Evolutionary conservation across 2,329 filamentous ascomycete species (phyloP).

Genomic region (Aspergillus niger): DNA sequence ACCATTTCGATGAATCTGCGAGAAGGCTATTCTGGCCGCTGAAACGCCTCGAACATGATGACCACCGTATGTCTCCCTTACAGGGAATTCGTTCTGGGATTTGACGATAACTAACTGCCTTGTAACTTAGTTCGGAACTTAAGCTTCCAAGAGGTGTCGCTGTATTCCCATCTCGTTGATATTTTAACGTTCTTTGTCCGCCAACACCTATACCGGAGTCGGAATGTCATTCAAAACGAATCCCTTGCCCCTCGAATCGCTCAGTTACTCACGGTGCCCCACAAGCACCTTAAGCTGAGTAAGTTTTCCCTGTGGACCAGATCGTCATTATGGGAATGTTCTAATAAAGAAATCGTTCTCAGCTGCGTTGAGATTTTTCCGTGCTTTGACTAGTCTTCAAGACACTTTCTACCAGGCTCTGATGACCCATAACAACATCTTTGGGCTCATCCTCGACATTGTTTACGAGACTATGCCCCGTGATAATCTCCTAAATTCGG

Average conservation of each 20-base stretch:
- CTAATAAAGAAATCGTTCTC: conserved; percentile 6
- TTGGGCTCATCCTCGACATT: conserved; percentile 82
- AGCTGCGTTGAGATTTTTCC: conserved; percentile 93
- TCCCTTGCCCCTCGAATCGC: conserved; percentile 76
- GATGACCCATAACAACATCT: conserved; percentile 75
- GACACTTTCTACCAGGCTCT: conserved; percentile 91
- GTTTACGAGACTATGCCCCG: conserved; percentile 82
- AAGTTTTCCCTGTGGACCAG: conserved; percentile 39
- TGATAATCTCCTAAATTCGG: conserved; percentile 91
- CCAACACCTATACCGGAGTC: conserved; percentile 82
- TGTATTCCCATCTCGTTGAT: conserved; percentile 89
- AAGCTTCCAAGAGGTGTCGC: conserved; percentile 78
- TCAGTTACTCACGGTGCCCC: conserved; percentile 76
- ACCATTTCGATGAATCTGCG: conserved; percentile 87
- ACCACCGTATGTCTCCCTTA: conserved; percentile 48
- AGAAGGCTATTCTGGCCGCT: conserved; percentile 84
- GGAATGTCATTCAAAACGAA: conserved; percentile 82
- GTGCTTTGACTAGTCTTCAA: conserved; percentile 78
- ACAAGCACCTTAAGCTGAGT: conserved; percentile 93
- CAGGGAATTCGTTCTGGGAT: background rate
- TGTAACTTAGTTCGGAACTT: conserved; percentile 64
- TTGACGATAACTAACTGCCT: conserved; percentile 10
- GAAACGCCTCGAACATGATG: conserved; percentile 71
- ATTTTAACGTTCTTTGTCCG: conserved; percentile 92
- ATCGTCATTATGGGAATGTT: background rate